Base-by-base conservation (phyloP, 768 basidiomycete genomes). In the Tremella mesenterica region DNA sequence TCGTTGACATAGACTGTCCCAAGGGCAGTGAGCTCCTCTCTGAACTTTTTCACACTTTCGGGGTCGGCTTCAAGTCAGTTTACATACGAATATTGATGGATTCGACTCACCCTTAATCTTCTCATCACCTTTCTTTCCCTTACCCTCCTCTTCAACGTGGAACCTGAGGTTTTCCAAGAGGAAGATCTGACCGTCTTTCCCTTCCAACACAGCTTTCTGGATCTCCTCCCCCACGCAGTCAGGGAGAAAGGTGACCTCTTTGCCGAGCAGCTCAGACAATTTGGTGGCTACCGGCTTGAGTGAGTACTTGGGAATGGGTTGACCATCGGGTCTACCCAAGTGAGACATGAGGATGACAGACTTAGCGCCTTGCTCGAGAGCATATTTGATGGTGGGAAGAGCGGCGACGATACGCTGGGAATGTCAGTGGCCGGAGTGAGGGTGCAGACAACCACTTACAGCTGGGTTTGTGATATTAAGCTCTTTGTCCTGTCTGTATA, bases 1-100 rank as follows among this genome's bases (percentile, higher is more conserved):
- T 99, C 93, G 77, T 99, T 99, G 73, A 99, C 79, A 74, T 96
- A 97, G 59, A 99, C 85, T 68, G 96, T 91, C 48, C 92, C 92
- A 61, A 99, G 84, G 52, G 79, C 80, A 52, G 93, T 96, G 63
- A 99, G 83, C 30, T 83, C 78, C 69, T 88, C 83, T 44, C 88
- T 81, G 81, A 99, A 99, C 64, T 82, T 77, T 51, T 83, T 75
- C 56, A 96, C 87, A 56, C 81, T 79, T 47, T 81, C 80, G 20
- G 85, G 78, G 72, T 91, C 86, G 38, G 95, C 73, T 74, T 53
- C 3, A 39, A 12, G 29, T 52, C 27, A 56, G 43, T 48, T 33
- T n/a, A 9, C 16, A 20, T 38, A 21, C 25, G 38, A 9, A 30
- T 20, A 14, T 18, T 21, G 23, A 44, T 18, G 16, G 26, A 21